Percentiles rank a stretch among this genome's conserved stretches.
phyloP scores from a whole-genome alignment of 352 stramenopile genomes.

The Elongisporangium anandrum region DNA sequence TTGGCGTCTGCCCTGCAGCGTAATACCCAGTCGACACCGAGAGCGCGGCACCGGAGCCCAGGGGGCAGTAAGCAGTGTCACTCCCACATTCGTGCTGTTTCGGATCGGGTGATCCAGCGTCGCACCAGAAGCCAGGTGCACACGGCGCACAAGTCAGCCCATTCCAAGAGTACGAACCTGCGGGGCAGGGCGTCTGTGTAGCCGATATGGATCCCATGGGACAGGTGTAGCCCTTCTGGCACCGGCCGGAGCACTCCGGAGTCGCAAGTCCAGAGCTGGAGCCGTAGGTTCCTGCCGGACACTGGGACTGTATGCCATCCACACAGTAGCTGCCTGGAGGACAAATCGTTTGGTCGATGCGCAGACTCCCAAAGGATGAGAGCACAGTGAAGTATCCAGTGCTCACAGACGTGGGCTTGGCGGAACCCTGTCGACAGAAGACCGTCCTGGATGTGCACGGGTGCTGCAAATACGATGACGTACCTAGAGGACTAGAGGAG shows the following conservation, averaged over 20 bases:
- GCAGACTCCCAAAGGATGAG: conserved; percentile 20
- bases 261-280: conserved; percentile 35
- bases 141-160: conserved; percentile 49
- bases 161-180: conserved; percentile 54
- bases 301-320: conserved; percentile 41
- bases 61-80: conserved; percentile 42
- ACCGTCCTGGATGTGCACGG: conserved; percentile 27
- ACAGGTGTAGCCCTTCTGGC: conserved; percentile 54
- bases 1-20: conserved; percentile 25
- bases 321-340: conserved; percentile 57
- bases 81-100: conserved; percentile 48
- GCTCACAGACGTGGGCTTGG: conserved; percentile 24
- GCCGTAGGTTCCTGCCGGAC: conserved; percentile 50
- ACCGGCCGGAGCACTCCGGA: conserved; percentile 40
- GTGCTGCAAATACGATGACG: conserved; percentile 21
- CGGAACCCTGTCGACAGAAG: conserved; percentile 51
- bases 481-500: conserved; percentile 28
- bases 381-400: conserved; percentile 46
- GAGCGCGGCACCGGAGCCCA: conserved; percentile 31
- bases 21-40: conserved; percentile 34
- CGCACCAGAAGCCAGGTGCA: conserved; percentile 56
- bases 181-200: conserved; percentile 41
- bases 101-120: conserved; percentile 27
- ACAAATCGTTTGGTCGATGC: conserved; percentile 48
- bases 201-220: conserved; percentile 30